phyloP scores from a whole-genome alignment of 106 monocot genomes.

The Chionographis japonica region DNA sequence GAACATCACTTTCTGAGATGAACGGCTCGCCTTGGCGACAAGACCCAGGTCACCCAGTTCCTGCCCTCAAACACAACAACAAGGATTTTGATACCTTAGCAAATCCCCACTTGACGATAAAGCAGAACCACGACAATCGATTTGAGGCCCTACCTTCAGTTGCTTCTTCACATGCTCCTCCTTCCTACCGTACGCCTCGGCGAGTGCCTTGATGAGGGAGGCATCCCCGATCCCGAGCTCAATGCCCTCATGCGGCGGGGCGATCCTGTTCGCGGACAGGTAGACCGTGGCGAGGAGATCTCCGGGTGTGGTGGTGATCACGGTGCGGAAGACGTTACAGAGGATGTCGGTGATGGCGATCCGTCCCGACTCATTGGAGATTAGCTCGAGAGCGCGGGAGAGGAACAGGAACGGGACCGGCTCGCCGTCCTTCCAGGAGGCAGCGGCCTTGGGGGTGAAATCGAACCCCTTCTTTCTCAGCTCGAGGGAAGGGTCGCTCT shows the following conservation, averaged over 20 bases:
- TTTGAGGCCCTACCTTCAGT: constrained; percentile 37
- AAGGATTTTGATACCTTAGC: neutral
- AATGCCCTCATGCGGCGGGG: constrained; percentile 80
- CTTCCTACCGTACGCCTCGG: constrained; percentile 86
- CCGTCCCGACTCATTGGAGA: constrained; percentile 67
- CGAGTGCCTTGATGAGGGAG: constrained; percentile 57
- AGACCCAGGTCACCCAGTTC: constrained; percentile 93
- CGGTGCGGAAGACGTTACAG: constrained; percentile 81
- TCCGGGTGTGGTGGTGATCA: constrained; percentile 69
- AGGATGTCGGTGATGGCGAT: constrained; percentile 86
- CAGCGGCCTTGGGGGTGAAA: constrained; percentile 55
- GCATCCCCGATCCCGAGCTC: constrained; percentile 99
- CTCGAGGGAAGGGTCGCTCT: constrained; percentile 27
- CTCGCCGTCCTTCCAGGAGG: constrained; percentile 71
- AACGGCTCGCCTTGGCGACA: constrained; percentile 82
- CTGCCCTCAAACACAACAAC: constrained; percentile 18
- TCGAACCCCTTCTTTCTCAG: constrained; percentile 64
- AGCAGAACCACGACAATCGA: neutral
- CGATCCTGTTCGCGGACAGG: constrained; percentile 73
- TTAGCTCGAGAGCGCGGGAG: constrained; percentile 69
- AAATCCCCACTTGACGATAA: neutral
- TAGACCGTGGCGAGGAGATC: constrained; percentile 80
- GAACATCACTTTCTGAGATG: constrained; percentile 72
- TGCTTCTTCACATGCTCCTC: constrained; percentile 91
- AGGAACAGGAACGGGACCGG: constrained; percentile 87